These are phyloP conservation scores for Stellera chamaejasme DNA, from an alignment of 345 rosid genomes.

Conservation along the genomic window DNA sequence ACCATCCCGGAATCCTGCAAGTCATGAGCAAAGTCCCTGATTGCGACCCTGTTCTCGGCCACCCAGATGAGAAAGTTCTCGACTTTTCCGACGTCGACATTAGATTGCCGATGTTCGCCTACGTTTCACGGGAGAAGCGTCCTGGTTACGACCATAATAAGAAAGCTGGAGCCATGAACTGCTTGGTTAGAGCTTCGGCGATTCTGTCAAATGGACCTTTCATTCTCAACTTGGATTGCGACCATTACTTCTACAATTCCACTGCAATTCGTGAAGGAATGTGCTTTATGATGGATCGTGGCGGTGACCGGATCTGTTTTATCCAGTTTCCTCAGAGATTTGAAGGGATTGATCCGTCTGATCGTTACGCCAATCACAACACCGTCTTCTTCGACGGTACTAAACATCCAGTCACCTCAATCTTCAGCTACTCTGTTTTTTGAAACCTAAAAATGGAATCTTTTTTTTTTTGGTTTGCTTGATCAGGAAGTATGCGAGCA, in stretches of 20 bases:
- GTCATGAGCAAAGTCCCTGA: conserved; percentile 86
- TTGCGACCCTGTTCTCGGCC: conserved; percentile 59
- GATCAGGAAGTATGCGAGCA: conserved; percentile 88
- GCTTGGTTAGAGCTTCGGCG: conserved; percentile 90
- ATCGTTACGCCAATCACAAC: conserved; percentile 88
- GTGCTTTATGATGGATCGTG: conserved; percentile 99
- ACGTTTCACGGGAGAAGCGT: conserved; percentile 77
- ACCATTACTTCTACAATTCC: conserved; percentile 75
- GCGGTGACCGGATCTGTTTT: conserved; percentile 86
- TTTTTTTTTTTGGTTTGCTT: background rate
- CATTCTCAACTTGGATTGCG: conserved; percentile 83
- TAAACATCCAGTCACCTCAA: background rate
- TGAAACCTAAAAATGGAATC: background rate
- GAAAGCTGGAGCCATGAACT: conserved; percentile 97
- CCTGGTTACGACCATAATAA: conserved; percentile 85
- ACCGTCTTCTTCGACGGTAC: conserved; percentile 83
- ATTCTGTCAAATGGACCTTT: conserved; percentile 79
- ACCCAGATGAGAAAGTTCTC: conserved; percentile 47
- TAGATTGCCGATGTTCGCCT: conserved; percentile 79
- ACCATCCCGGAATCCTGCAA: conserved; percentile 85
- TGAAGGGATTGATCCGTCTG: conserved; percentile 95
- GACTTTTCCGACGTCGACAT: conserved; percentile 74
- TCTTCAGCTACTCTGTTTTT: background rate
- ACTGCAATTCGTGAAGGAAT: conserved; percentile 78
- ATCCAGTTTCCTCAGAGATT: conserved; percentile 90